phyloP scores from a whole-genome alignment of 441 rosid genomes.

The Pelargonium citronellum region DNA sequence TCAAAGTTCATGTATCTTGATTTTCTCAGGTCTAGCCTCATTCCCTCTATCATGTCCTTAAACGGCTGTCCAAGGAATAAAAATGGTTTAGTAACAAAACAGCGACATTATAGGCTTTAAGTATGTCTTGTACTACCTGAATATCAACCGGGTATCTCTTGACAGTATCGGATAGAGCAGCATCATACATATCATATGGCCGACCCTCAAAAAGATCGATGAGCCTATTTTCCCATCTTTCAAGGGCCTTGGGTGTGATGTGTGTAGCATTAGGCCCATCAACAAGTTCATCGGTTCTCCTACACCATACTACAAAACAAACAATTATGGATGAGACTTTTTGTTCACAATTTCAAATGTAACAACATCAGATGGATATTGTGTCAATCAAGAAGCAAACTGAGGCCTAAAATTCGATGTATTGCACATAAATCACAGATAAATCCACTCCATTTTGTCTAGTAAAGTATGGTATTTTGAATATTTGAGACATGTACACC shows the following conservation, averaged over 20 bases:
- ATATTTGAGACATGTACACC: too few species aligned
- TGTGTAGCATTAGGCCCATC: conserved; percentile 47
- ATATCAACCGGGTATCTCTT: conserved; percentile 39
- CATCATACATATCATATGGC: conserved; percentile 41
- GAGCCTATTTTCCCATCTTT: conserved; percentile 39
- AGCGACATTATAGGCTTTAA: not conserved
- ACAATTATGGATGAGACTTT: not conserved
- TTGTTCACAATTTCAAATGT: not conserved
- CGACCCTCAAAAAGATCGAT: conserved; percentile 35
- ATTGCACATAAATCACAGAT: not conserved
- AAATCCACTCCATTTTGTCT: not conserved
- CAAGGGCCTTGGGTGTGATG: conserved; percentile 43
- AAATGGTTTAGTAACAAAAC: not conserved
- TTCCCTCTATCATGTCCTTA: conserved; percentile 51
- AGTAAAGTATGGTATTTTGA: too few species aligned
- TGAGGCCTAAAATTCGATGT: not conserved
- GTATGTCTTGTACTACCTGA: conserved; percentile 24
- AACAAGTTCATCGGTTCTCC: conserved; percentile 50
- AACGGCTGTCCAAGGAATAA: conserved; percentile 31
- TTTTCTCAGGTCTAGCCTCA: conserved; percentile 42
- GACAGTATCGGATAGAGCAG: conserved; percentile 41
- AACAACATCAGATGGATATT: not conserved
- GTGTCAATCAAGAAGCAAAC: not conserved
- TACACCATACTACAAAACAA: conserved; percentile 40
- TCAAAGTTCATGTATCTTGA: conserved; percentile 41